Percentiles rank a stretch among this genome's conserved stretches.
Conservation (phyloP, 805 yeast species). For the Monosporozyma solicola region DNA sequence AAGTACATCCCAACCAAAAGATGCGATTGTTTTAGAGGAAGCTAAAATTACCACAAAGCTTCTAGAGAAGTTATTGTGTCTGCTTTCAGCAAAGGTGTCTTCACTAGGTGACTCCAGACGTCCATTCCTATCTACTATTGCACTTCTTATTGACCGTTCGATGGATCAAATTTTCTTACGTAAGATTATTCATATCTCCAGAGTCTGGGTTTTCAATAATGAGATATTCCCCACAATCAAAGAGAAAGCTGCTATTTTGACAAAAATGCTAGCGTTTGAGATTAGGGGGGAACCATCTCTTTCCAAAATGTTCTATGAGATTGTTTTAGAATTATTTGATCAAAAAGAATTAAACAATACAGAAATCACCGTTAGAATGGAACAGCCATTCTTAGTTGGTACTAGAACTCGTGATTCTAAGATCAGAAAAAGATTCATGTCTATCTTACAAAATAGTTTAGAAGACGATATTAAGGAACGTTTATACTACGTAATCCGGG, state of each 20-base stretch:
- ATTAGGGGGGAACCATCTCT: slow-evolving; percentile 72
- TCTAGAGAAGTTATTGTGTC: slow-evolving; percentile 64
- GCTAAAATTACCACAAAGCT: slow-evolving; percentile 71
- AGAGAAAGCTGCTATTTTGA: slow-evolving; percentile 88
- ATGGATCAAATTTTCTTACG: slow-evolving; percentile 65
- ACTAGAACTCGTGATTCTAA: slow-evolving; percentile 72
- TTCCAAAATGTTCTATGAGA: slow-evolving; percentile 72
- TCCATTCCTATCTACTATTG: slow-evolving; percentile 73
- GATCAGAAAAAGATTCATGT: slow-evolving; percentile 70
- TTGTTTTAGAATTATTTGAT: slow-evolving; percentile 80
- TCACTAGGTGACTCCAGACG: slow-evolving; percentile 91
- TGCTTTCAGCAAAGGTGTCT: slow-evolving; percentile 73
- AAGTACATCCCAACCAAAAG: slow-evolving; percentile 39
- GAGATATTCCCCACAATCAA: slow-evolving; percentile 90
- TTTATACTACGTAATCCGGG: slow-evolving; percentile 77
- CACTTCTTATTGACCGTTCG: slow-evolving; percentile 84
- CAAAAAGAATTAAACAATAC: slow-evolving; percentile 69
- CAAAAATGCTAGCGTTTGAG: slow-evolving; percentile 91
- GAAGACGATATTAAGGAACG: slow-evolving; percentile 73
- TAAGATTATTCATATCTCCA: slow-evolving; percentile 67
- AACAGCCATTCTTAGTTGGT: slow-evolving; percentile 92
- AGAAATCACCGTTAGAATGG: slow-evolving; percentile 89
- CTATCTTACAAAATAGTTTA: slow-evolving; percentile 65
- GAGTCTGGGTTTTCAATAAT: slow-evolving; percentile 82
- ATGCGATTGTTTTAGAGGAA: slow-evolving; percentile 47